Percentiles rank a stretch among this genome's conserved stretches.
phyloP scores from a whole-genome alignment of 345 rosid genomes.

The Gossypium ekmanianum region DNA sequence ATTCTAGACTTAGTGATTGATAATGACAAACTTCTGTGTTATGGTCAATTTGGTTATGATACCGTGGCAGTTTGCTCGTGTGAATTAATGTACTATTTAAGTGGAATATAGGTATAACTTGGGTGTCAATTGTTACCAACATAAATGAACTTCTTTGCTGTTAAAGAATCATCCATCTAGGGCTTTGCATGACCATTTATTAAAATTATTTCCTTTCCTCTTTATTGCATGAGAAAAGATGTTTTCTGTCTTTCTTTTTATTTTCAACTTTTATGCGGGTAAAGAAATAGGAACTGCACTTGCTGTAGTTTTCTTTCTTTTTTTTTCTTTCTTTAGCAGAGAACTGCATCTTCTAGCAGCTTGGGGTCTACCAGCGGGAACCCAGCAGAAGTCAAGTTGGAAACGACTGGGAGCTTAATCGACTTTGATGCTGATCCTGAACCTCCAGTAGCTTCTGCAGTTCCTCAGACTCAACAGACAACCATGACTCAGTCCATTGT shows the following conservation, averaged over 20 bases:
- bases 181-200: background rate
- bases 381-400: conserved; percentile 60
- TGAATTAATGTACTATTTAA: background rate
- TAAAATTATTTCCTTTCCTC: background rate
- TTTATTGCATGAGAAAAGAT: background rate
- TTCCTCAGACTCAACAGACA: conserved; percentile 40
- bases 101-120: background rate
- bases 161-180: background rate
- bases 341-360: conserved; percentile 61
- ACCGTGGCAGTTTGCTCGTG: background rate
- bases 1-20: conserved; percentile 6
- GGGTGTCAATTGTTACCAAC: background rate
- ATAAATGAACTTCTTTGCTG: background rate
- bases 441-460: conserved; percentile 44
- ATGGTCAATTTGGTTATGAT: background rate
- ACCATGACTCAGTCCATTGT: conserved; percentile 35
- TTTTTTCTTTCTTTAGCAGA: conserved; percentile 39
- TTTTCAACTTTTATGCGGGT: background rate
- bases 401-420: conserved; percentile 67
- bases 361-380: conserved; percentile 58
- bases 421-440: conserved; percentile 87
- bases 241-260: background rate
- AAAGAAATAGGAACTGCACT: conserved; percentile 14
- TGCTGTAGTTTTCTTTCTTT: background rate
- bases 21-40: background rate